A percentile compares a stretch with the other conserved stretches of the same genome.
Conservation (phyloP, 148 eudicot species). For the Euryodendron excelsum region DNA sequence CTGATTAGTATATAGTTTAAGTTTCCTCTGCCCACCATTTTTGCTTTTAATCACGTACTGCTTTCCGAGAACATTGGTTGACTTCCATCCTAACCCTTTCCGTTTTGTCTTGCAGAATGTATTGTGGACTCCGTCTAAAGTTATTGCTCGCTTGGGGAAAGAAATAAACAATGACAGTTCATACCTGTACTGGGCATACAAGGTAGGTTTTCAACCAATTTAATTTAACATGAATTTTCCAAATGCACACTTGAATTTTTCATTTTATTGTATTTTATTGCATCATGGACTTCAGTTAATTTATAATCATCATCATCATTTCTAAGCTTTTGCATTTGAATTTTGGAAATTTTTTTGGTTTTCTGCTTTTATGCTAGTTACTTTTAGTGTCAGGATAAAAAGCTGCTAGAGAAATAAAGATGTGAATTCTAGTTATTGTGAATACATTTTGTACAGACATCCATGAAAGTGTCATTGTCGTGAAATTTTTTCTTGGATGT, state of each 20-base stretch:
- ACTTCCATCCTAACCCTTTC: not conserved
- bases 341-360: not conserved
- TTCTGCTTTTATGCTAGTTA: not conserved
- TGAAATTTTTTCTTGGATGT: not conserved
- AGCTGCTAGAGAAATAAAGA: not conserved
- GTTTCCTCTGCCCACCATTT: no score
- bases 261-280: not conserved
- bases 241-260: not conserved
- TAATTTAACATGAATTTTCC: not conserved
- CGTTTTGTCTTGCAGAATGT: slow-evolving; percentile 47
- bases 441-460: not conserved
- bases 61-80: not conserved
- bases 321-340: no score
- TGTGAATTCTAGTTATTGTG: not conserved
- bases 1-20: not conserved
- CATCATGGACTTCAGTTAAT: not conserved
- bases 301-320: not conserved
- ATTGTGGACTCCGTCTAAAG: slow-evolving; percentile 86
- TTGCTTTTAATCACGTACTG: not conserved
- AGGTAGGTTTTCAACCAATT: slow-evolving; percentile 39
- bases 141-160: slow-evolving; percentile 92
- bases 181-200: slow-evolving; percentile 92
- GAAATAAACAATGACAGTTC: slow-evolving; percentile 87
- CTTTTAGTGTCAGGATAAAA: not conserved
- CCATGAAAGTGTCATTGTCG: not conserved